Base-by-base conservation (phyloP, 768 basidiomycete genomes). In the Scleroderma bovista region DNA sequence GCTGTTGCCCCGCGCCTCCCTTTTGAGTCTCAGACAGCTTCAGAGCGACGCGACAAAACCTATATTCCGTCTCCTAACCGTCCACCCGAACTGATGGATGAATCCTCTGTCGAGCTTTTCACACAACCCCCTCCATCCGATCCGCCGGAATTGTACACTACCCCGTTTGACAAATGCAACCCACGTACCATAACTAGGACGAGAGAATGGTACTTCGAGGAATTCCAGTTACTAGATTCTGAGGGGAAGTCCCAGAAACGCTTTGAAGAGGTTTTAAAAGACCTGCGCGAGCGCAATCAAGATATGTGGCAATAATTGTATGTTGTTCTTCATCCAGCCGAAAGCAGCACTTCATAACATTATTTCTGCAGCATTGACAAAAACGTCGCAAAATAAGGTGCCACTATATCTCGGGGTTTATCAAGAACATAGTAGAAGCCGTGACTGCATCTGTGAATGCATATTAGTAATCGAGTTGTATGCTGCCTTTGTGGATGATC, bases 271-370 rank as follows among this genome's bases (percentile, higher is more conserved):
- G 40, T 42, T 19, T 17, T 47, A 16, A 6, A 29, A 0, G 47
- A 47, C 17, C 24, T 47, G 16, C 47, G 47, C 8, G 6, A 12
- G 19, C 11, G 36, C 13, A 40, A 39, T 8, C 20, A 36, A 26
- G 46, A 44, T 53, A 51, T 40, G 2, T 39, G 48, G 47, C 26
- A 29, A 29, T 29, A 29, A 29, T 29, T 29, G 26, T 29, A 29
- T 29, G 9, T 29, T 29, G 26, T 29, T 29, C 26, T 29, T 29
- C 26, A 9, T 29, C 5, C 26, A 29, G n/a, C n/a, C n/a, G n/a
- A n/a, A n/a, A n/a, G n/a, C n/a, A n/a, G n/a, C n/a, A n/a, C n/a
- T n/a, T n/a, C n/a, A n/a, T n/a, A n/a, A n/a, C n/a, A n/a, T n/a
- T n/a, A n/a, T n/a, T n/a, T n/a, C n/a, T n/a, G n/a, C n/a, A n/a